phyloP scores from a whole-genome alignment of 225 moss, liverwort and hornwort genomes.

The Lunularia cruciata region DNA sequence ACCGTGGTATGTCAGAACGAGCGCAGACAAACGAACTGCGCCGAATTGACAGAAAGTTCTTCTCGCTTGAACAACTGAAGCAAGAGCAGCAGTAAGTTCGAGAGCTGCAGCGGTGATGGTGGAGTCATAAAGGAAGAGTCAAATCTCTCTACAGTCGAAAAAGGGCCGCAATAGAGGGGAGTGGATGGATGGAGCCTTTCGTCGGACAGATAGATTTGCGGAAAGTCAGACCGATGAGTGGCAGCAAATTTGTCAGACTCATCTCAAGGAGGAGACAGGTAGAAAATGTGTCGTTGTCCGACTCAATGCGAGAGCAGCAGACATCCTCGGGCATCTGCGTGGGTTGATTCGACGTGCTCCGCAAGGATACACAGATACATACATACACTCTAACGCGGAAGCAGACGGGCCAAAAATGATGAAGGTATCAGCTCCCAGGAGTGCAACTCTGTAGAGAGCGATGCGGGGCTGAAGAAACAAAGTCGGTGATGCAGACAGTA shows the following conservation, averaged over 20 bases:
- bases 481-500: not conserved
- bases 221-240: not conserved
- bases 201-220: slow-evolving; percentile 3
- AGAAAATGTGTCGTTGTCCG: not conserved
- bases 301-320: not conserved
- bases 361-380: not conserved
- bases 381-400: not conserved
- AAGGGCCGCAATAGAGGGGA: not conserved
- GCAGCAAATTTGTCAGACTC: slow-evolving; percentile 5
- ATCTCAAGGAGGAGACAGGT: not conserved
- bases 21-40: slow-evolving; percentile 17
- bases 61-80: not conserved
- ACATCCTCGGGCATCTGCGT: not conserved
- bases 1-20: not conserved
- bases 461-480: not conserved
- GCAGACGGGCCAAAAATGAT: not conserved
- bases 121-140: not conserved
- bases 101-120: not conserved
- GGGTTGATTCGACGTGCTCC: not conserved
- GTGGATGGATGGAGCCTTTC: slow-evolving; percentile 5
- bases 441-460: not conserved
- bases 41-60: not conserved
- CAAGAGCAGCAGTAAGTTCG: not conserved
- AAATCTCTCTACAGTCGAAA: not conserved
- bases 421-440: not conserved